A percentile compares a stretch with the other conserved stretches of the same genome.
These are phyloP conservation scores for Spathaspora gorwiae DNA, from an alignment of 805 yeast genomes.

Conservation along the genomic window DNA sequence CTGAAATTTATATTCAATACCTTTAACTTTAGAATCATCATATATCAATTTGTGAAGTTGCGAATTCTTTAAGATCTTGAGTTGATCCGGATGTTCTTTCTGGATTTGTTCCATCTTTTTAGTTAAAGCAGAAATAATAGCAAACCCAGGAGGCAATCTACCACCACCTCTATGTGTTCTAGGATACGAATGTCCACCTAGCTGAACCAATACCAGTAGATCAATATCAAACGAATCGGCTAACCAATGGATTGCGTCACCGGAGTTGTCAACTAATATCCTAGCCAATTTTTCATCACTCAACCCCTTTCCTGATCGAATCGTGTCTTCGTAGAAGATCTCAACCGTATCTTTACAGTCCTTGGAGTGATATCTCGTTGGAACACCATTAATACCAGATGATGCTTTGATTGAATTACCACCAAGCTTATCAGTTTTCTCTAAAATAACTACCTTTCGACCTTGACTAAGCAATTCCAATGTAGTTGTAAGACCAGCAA, in stretches of 20 bases:
- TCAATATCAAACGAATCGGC: conserved; percentile 20
- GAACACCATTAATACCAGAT: conserved; percentile 51
- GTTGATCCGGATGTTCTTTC: conserved; percentile 14
- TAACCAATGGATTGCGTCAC: conserved; percentile 32
- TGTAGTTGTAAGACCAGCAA: conserved; percentile 51
- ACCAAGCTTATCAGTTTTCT: conserved; percentile 46
- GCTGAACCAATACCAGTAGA: conserved; percentile 25
- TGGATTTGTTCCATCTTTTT: conserved; percentile 31
- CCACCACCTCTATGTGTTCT: conserved; percentile 39
- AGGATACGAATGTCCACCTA: conserved; percentile 39
- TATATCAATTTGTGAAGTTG: conserved; percentile 2
- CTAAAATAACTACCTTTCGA: conserved; percentile 41
- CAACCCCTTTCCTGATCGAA: conserved; percentile 29
- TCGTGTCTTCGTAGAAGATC: conserved; percentile 25
- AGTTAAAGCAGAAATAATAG: conserved; percentile 45
- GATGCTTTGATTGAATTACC: conserved; percentile 62
- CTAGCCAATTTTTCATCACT: conserved; percentile 21
- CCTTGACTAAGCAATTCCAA: conserved; percentile 33
- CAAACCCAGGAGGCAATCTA: conserved; percentile 56
- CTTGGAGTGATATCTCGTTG: conserved; percentile 22
- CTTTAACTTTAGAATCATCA: conserved; percentile 22
- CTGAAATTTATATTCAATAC: conserved; percentile 36
- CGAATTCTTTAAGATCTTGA: conserved; percentile 7
- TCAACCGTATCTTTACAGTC: conserved; percentile 21
- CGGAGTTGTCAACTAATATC: conserved; percentile 21